Evolutionary conservation across 805 yeast species (phyloP), one percentile per base, ranked within the genome.

Genomic region (Ogataea allantospora): DNA sequence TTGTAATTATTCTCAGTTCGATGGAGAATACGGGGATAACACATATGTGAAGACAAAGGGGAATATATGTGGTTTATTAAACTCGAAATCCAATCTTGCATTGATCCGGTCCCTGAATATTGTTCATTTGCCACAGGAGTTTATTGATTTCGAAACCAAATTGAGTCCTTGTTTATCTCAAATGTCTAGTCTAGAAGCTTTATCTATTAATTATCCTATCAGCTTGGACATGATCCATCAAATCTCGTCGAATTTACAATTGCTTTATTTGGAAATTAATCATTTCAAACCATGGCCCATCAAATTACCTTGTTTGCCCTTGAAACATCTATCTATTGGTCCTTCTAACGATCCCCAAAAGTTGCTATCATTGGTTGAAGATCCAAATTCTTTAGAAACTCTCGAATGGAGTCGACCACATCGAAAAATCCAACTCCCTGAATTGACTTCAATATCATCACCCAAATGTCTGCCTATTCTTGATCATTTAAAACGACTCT

Each of bases 101-200:
- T 17, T 43, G 17, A 38, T 48, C 33, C 33, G 43, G 6, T 4
- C 23, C 6, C 40, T 58, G 14, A 22, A 30, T 4, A 51, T 57
- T 2, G 43, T 43, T 2, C 34, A 41, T 20, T 30, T 54, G 10
- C 60, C 61, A 11, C 38, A 40, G 12, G 62, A 58, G 24, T 56
- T 56, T 35, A 54, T 56, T 16, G 57, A 57, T 20, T 51, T 58
- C 27, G 59, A 57, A 27, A 27, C 30, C 6, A 37, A 40, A 18
- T 30, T 55, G 25, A 30, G 27, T 5, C 23, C 11, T n/a, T 16
- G 27, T 23, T 23, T 48, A 15, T 25, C 33, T 3, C 8, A 14
- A 9, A 26, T 45, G 25, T 9, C 31, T 10, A 34, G 18, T n/a
- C 36, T 45, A 10, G 19, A 12, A 5, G 11, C 22, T 4, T 33